Percentiles rank a stretch among this genome's conserved stretches.
Evolutionary conservation across 352 stramenopile species (phyloP).

Genomic region (Phytophthora palmivora): DNA sequence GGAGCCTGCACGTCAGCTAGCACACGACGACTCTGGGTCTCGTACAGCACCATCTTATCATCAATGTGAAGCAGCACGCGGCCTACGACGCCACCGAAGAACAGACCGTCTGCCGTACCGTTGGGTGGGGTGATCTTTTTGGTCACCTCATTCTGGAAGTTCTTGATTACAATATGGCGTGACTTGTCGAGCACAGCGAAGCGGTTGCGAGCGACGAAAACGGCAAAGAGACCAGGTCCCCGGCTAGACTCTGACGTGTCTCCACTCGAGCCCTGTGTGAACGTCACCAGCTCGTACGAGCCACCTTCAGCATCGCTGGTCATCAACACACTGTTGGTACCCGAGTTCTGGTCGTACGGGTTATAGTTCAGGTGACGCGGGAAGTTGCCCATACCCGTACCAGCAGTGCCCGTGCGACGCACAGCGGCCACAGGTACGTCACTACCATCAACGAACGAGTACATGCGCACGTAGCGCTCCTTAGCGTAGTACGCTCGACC

Average conservation of each 20-base stretch:
- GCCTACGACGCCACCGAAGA: slow-evolving; percentile 97
- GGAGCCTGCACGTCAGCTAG: slow-evolving; percentile 96
- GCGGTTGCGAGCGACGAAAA: slow-evolving; percentile 98
- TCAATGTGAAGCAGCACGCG: slow-evolving; percentile 97
- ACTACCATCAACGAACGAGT: slow-evolving; percentile 92
- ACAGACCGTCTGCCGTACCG: slow-evolving; percentile 95
- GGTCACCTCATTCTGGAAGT: slow-evolving; percentile 99
- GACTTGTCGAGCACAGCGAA: slow-evolving; percentile 98
- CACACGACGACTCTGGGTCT: slow-evolving; percentile 97
- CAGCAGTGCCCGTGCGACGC: slow-evolving; percentile 67
- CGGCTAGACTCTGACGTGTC: slow-evolving; percentile 94
- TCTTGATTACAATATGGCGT: slow-evolving; percentile 98
- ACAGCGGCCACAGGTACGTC: slow-evolving; percentile 81
- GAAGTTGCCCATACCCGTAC: slow-evolving; percentile 92
- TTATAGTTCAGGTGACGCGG: slow-evolving; percentile 97
- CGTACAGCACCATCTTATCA: slow-evolving; percentile 98
- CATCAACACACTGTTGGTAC: slow-evolving; percentile 91
- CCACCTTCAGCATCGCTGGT: slow-evolving; percentile 96
- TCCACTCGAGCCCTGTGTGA: slow-evolving; percentile 76
- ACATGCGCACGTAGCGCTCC: slow-evolving; percentile 97
- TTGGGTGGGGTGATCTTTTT: slow-evolving; percentile 98
- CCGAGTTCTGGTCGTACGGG: slow-evolving; percentile 93
- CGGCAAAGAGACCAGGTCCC: slow-evolving; percentile 94
- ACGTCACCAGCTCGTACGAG: slow-evolving; percentile 98
- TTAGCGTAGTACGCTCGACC: slow-evolving; percentile 96